These are phyloP conservation scores for Rhynchospora tenuis DNA, from an alignment of 176 grass and related monocot genomes.

Conservation along the genomic window DNA sequence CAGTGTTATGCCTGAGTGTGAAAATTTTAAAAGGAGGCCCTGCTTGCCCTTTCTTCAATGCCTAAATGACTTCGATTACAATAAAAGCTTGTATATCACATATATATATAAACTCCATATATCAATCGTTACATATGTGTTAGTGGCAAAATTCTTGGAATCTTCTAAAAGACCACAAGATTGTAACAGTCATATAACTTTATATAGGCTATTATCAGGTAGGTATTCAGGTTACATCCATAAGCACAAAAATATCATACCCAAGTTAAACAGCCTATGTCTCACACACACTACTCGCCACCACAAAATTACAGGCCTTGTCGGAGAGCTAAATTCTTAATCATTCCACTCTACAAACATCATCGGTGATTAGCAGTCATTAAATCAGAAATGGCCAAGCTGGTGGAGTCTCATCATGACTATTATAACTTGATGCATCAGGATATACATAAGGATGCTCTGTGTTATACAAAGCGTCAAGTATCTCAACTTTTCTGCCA, in stretches of 20 bases:
- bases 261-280: neutral
- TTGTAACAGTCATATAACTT: too few relatives aligned
- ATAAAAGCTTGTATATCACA: neutral
- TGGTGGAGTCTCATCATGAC: conserved; percentile 47
- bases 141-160: neutral
- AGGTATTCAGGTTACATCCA: too few relatives aligned
- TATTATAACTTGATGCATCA: conserved; percentile 44
- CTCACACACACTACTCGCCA: neutral
- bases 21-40: too few relatives aligned
- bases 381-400: neutral
- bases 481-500: neutral
- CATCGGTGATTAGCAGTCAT: conserved; percentile 30
- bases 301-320: neutral
- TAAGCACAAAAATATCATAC: neutral
- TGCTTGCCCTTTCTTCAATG: too few relatives aligned
- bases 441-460: conserved; percentile 41
- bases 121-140: neutral
- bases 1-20: too few relatives aligned
- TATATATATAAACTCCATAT: neutral
- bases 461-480: conserved; percentile 29
- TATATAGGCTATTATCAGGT: too few relatives aligned
- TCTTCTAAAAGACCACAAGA: neutral
- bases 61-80: too few relatives aligned
- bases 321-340: neutral
- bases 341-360: conserved; percentile 60